Base-by-base conservation (phyloP, 768 basidiomycete species). In the Suillus subluteus region DNA sequence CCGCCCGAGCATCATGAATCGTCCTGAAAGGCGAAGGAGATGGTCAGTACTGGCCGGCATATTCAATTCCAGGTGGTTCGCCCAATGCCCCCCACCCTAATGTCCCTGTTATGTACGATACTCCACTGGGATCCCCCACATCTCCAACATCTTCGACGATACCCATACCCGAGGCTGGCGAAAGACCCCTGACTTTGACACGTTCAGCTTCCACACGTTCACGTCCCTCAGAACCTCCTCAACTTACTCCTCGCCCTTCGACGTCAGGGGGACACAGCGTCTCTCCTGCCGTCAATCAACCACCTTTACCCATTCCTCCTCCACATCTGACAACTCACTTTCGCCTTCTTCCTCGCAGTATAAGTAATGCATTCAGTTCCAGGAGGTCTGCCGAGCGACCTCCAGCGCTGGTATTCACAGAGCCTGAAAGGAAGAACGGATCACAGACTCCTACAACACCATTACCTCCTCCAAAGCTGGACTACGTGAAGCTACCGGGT, bases 401-500 rank as follows among this genome's bases (percentile, higher is more conserved):
- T 58, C 71, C 81, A 16, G 65, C 75, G 2, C 73, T 76, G 30
- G 67, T 77, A 38, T 67, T 77, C 46, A 83, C 80, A 65, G 84
- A 86, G 61, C 64, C 72, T 30, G 87, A 88, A 5, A 70, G 75
- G 59, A 82, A 77, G 67, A 76, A 75, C 38, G 68, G 71, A 2
- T 67, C 76, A 15, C 76, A 76, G 18, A 67, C 78, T 12, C 78
- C 80, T 1, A 63, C 78, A 3, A 72, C 82, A 9, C 77, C 82
- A 4, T 79, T 86, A 3, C 89, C 92, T 26, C 89, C 93, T 12
- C 92, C 93, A 1, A 95, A 95, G 75, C 78, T 96, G 46, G 95
- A 96, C 76, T 96, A 95, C 72, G 91, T 96, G 65, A 97, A 97
- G 78, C 84, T 97, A 12, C 95, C 95, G 3, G 91, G 95, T 32